Conservation (phyloP, 1,139 yeast genomes). For the Lizanozyma gosingica region DNA sequence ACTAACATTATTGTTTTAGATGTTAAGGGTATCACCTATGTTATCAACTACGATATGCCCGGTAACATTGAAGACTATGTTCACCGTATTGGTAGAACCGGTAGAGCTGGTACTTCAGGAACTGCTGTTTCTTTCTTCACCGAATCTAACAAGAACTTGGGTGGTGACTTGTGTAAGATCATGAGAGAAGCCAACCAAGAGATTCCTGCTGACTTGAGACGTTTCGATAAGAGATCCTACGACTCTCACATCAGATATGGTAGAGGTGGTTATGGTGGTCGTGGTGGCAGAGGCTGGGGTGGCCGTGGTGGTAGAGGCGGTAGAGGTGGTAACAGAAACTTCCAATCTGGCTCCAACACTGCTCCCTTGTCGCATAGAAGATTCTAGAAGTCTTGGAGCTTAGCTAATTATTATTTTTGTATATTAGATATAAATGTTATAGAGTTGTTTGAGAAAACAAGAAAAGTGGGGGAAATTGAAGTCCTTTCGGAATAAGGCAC, state of each 20-base stretch:
- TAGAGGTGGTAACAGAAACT: conserved; percentile 31
- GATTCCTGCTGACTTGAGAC: conserved; percentile 57
- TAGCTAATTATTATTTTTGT: not conserved
- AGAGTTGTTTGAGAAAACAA: too few species aligned
- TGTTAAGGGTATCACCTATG: conserved; percentile 93
- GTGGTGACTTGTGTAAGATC: conserved; percentile 83
- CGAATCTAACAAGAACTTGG: conserved; percentile 76
- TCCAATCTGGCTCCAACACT: conserved; percentile 8
- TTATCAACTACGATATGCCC: conserved; percentile 95
- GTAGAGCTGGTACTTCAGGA: conserved; percentile 96
- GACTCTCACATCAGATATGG: conserved; percentile 54
- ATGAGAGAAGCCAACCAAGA: conserved; percentile 94
- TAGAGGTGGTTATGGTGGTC: conserved; percentile 51
- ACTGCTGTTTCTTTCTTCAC: conserved; percentile 95
- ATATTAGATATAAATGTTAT: not conserved
- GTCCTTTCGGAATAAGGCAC: too few species aligned
- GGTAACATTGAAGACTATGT: conserved; percentile 97
- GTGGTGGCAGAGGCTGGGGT: conserved; percentile 29
- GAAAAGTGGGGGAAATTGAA: too few species aligned
- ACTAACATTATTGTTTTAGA: conserved; percentile 47
- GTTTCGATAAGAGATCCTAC: conserved; percentile 45
- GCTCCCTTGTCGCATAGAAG: not conserved
- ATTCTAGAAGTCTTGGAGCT: not conserved
- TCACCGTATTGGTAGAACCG: conserved; percentile 94
- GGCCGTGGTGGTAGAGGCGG: conserved; percentile 37